These are phyloP conservation scores for Pichia sp. DNA, from an alignment of 1,139 yeast species.

Conservation along the genomic window DNA sequence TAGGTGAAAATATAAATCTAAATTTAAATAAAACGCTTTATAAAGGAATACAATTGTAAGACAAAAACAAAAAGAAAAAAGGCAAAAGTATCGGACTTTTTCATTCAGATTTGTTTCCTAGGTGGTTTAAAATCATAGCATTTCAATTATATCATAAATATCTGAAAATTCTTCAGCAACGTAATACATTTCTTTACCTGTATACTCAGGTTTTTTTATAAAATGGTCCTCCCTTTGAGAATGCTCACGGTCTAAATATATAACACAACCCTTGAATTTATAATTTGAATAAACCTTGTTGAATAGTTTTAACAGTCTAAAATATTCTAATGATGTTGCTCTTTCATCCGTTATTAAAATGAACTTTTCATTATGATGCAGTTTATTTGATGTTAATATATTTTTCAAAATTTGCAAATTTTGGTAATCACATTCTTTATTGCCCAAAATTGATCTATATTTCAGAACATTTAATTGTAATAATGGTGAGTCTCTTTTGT, in stretches of 20 bases:
- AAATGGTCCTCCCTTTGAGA: constrained; percentile 3
- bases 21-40: too few relatives aligned
- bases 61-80: too few relatives aligned
- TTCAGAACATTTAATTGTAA: constrained; percentile 7
- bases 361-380: constrained; percentile 14
- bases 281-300: constrained; percentile 6
- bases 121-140: neutral
- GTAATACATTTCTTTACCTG: constrained; percentile 18
- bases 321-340: constrained; percentile 21
- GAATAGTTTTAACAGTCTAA: constrained; percentile 17
- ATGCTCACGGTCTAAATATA: constrained; percentile 12
- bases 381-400: constrained; percentile 3
- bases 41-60: too few relatives aligned
- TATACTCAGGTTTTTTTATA: constrained; percentile 4
- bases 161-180: constrained; percentile 18
- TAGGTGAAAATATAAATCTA: too few relatives aligned
- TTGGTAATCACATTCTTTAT: constrained; percentile 18
- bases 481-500: constrained; percentile 2
- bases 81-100: too few relatives aligned
- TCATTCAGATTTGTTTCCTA: too few relatives aligned
- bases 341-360: constrained; percentile 20
- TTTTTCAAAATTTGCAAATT: constrained; percentile 16
- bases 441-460: constrained; percentile 19
- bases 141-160: constrained; percentile 20
- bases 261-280: constrained; percentile 19